Conservation (phyloP, 257 asterid genomes). For the Ocimum tenuiflorum region DNA sequence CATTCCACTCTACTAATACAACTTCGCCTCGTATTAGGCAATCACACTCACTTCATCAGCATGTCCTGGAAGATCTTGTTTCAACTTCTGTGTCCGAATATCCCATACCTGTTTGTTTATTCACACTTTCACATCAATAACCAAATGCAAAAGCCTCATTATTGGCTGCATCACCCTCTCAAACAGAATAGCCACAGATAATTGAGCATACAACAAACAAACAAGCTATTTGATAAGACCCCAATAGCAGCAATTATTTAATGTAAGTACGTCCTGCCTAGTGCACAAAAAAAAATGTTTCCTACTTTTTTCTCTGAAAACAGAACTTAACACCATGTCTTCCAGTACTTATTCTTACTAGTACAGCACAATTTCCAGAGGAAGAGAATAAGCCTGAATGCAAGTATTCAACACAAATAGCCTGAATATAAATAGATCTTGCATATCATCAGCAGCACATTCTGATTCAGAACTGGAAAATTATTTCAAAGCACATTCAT, state of each 20-base stretch:
- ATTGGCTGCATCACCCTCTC: not conserved
- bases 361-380: not conserved
- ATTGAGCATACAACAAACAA: too few species aligned
- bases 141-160: not conserved
- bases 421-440: not conserved
- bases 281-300: too few species aligned
- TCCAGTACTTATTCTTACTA: too few species aligned
- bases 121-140: constrained; percentile 8
- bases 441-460: not conserved
- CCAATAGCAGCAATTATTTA: too few species aligned
- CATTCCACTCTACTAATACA: too few species aligned
- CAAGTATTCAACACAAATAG: not conserved
- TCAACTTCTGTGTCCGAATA: constrained; percentile 74
- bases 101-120: constrained; percentile 72
- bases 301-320: too few species aligned
- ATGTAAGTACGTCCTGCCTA: too few species aligned
- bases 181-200: not conserved
- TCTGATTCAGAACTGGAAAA: not conserved
- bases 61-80: constrained; percentile 96
- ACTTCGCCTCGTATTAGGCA: not conserved
- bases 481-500: too few species aligned
- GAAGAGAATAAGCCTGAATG: not conserved
- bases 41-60: constrained; percentile 70
- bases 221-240: too few species aligned
- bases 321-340: too few species aligned